Base-by-base conservation (phyloP, 495 filamentous ascomycete species). In the Talaromyces adpressus region DNA sequence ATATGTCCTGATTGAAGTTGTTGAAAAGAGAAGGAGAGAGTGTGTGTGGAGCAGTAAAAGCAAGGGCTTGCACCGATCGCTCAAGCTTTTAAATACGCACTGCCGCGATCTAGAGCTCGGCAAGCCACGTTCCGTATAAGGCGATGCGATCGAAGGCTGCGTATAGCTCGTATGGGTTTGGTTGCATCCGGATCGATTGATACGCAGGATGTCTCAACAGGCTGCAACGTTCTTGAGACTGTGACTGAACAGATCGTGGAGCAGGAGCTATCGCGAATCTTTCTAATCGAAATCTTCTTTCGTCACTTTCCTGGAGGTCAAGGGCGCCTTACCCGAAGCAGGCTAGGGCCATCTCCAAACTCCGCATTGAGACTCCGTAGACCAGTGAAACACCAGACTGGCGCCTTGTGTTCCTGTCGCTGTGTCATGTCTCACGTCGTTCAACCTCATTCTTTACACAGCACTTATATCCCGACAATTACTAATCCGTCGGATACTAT, bases 71-170 rank as follows among this genome's bases (percentile, higher is more conserved):
- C 36, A 14, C 14, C 36, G 36, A 30, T 56, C 22, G 52, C 22
- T 56, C 53, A 56, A 56, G 53, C 22, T 29, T 29, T 25, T 27
- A 27, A 22, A 27, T 56, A 27, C 27, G 27, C n/a, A 18, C 7
- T 51, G 47, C 7, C 16, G 29, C 52, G 52, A 56, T 56, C 52
- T 56, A 27, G 23, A 32, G 45, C 27, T 52, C 60, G 60, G 60
- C 22, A 51, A 30, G 41, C 45, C 27, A 51, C 39, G 39, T 52
- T 62, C 60, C 60, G 60, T 25, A 34, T 62, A 23, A 32, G 47
- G 4, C 47, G 45, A 62, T 34, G 52, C 52, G 52, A 56, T 56
- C 52, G 22, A 27, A 16, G n/a, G 22, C 5, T 53, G 49, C 52
- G 20, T 56, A 29, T 29, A 29, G 52, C 52, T 25, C 18, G 45